Evolutionary conservation across 768 basidiomycete species (phyloP).

Genomic region (Pisolithus tinctorius): DNA sequence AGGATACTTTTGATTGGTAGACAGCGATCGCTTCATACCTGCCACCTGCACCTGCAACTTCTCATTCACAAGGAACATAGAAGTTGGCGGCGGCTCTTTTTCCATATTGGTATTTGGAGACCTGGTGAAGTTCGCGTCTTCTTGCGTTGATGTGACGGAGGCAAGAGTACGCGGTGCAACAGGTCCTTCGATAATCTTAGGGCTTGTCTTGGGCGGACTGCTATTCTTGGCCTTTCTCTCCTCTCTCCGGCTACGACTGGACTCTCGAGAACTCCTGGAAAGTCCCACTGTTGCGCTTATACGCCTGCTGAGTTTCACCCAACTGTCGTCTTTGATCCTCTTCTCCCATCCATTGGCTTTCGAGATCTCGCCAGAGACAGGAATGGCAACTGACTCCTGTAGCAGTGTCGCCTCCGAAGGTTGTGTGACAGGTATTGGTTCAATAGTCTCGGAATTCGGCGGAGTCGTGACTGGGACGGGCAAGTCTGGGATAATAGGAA

Average conservation of each 20-base stretch:
- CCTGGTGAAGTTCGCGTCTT: constrained; percentile 1
- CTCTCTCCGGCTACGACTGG: constrained; percentile 21
- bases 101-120: constrained; percentile 7
- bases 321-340: constrained; percentile 38
- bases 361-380: constrained; percentile 30
- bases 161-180: constrained; percentile 6
- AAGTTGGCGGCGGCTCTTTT: constrained; percentile 14
- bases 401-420: not conserved
- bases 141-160: constrained; percentile 3
- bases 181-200: constrained; percentile 22
- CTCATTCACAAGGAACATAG: constrained; percentile 22
- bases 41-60: constrained; percentile 17
- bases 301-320: constrained; percentile 60
- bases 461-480: constrained; percentile 3
- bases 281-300: constrained; percentile 55
- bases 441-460: constrained; percentile 5
- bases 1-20: constrained; percentile 12
- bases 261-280: constrained; percentile 23
- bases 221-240: constrained; percentile 33
- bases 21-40: constrained; percentile 21
- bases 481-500: constrained; percentile 3
- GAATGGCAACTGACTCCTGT: constrained; percentile 18
- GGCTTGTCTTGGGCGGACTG: constrained; percentile 19
- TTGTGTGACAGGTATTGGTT: constrained; percentile 5
- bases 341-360: constrained; percentile 31